Conservation (phyloP, 192 early-diverging fungal genomes). For the Backusella westeae region DNA sequence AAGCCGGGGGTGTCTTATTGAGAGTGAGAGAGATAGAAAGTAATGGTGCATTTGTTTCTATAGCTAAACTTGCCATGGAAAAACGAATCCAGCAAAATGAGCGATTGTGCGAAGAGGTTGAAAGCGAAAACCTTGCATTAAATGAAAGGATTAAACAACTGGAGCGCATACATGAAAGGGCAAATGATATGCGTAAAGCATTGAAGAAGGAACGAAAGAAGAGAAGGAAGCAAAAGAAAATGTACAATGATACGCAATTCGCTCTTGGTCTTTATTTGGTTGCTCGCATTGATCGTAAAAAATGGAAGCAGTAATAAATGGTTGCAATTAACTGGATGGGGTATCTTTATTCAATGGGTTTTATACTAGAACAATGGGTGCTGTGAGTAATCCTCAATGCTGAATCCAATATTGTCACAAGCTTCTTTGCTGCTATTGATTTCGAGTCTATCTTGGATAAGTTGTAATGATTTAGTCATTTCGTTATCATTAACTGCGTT, state of each 20-base stretch:
- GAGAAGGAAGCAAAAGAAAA: background rate
- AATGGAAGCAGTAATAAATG: background rate
- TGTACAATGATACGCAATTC: background rate
- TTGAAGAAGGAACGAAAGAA: background rate
- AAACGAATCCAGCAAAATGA: background rate
- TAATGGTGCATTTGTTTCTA: background rate
- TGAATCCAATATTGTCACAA: background rate
- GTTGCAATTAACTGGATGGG: background rate
- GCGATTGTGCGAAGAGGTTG: background rate
- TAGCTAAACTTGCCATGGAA: background rate
- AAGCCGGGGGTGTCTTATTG: background rate
- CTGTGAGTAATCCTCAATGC: background rate
- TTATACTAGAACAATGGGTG: background rate
- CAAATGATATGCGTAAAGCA: background rate
- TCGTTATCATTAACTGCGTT: too few relatives aligned
- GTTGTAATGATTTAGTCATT: background rate
- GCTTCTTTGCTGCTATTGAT: background rate
- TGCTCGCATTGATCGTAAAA: background rate
- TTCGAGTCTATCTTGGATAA: background rate
- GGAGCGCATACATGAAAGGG: background rate
- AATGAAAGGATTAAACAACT: background rate
- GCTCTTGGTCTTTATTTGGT: background rate
- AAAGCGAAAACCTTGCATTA: background rate
- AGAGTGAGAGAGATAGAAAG: background rate
- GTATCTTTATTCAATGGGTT: background rate